Evolutionary conservation across 2,329 filamentous ascomycete species (phyloP), one percentile per base, ranked within the genome.

Genomic region (Pseudocercospora fuligena): DNA sequence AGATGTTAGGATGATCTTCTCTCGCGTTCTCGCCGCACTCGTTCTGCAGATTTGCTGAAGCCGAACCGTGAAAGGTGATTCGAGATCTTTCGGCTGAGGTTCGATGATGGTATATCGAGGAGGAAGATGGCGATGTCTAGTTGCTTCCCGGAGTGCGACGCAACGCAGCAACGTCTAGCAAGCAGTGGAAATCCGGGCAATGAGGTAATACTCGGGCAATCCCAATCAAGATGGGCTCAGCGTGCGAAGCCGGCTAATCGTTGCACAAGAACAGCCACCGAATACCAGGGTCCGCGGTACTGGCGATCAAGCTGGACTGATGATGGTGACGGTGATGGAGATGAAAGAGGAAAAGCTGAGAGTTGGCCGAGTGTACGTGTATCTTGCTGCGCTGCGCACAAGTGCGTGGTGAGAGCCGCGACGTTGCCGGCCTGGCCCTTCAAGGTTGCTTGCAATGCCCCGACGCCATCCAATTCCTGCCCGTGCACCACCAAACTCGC

Each of bases 121-220:
- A 11, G 14, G 19, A 14, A 51, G 47, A 29, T 33, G 51, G 51
- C 51, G 51, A 56, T 33, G 51, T 31, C 25, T 56, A 31, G 25
- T 23, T 27, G 51, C 51, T 56, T 19, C 5, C 21, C 51, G 12
- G 51, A 56, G 51, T 33, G 51, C 51, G 27, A 56, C 51, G 27
- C 23, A 33, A 33, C 51, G 51, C 33, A 27, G 51, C 51, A 56
- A 56, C 51, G 47, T 51, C 19, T 25, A 51, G 40, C 40, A 19
- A 19, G 40, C 43, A 29, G 60, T 36, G 7, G 49, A 51, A 58
- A 36, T 46, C 19, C 51, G 29, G 53, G 25, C 61, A 53, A 59
- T 64, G 61, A 64, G 53, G 61, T 64, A 58, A 64, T 60, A 49
- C 53, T 46, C 61, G 27, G 60, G 47, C 60, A 57, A 63, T 25